A percentile compares a stretch with the other conserved stretches of the same genome.
phyloP scores from a whole-genome alignment of 192 early-diverging fungal genomes.

The Backusella parvicylindrica region DNA sequence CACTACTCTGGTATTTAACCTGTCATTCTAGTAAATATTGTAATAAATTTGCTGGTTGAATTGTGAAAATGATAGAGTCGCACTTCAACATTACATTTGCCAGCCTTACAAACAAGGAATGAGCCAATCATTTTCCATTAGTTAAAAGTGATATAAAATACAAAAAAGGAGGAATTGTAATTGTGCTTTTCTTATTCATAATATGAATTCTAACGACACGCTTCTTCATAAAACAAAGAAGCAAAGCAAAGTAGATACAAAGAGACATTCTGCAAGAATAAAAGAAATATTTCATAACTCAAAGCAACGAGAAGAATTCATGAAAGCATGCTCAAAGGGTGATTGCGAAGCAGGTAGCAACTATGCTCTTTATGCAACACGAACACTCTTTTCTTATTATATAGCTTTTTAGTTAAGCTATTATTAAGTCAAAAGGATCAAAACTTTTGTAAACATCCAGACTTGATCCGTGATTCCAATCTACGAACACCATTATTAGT shows the following conservation, averaged over 20 bases:
- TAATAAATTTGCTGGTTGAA: too few relatives aligned
- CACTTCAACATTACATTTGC: too few relatives aligned
- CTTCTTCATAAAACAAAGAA: neutral
- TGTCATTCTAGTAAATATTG: too few relatives aligned
- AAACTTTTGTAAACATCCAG: slow-evolving; percentile 13
- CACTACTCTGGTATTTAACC: too few relatives aligned
- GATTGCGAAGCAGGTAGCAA: slow-evolving; percentile 22
- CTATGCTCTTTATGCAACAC: too few relatives aligned
- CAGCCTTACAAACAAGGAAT: too few relatives aligned
- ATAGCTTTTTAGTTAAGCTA: slow-evolving; percentile 8
- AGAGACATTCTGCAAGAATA: neutral
- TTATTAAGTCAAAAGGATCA: slow-evolving; percentile 9
- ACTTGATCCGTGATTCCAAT: slow-evolving; percentile 31
- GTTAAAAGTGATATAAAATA: too few relatives aligned
- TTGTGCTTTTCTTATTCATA: neutral
- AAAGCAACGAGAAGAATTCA: slow-evolving; percentile 27
- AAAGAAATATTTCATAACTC: slow-evolving; percentile 20
- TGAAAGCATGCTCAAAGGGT: slow-evolving; percentile 24
- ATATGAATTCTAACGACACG: neutral
- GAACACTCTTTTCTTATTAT: neutral
- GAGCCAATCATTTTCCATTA: too few relatives aligned
- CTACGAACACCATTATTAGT: slow-evolving; percentile 29
- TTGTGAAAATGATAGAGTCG: too few relatives aligned
- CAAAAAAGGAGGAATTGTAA: too few relatives aligned
- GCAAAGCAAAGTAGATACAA: neutral